phyloP scores from a whole-genome alignment of 495 filamentous ascomycete genomes.

The Penicillium manginii region DNA sequence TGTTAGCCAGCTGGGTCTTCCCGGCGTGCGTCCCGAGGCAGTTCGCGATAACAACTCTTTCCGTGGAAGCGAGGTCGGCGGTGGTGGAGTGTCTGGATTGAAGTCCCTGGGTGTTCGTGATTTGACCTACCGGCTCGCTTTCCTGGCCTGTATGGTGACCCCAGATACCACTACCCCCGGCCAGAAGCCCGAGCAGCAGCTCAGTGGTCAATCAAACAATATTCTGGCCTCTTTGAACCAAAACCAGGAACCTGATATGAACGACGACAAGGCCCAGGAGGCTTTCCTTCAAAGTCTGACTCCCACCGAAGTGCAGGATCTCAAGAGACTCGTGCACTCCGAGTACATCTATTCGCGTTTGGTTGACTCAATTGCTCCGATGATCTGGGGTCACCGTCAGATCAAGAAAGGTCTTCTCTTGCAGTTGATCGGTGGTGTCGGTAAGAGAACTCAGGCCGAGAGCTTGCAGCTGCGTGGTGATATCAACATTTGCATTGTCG shows the following conservation, averaged over 20 bases:
- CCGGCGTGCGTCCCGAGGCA: slow-evolving; percentile 83
- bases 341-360: slow-evolving; percentile 94
- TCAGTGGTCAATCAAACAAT: slow-evolving; percentile 73
- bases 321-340: slow-evolving; percentile 90
- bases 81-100: slow-evolving; percentile 82
- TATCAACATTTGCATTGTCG: slow-evolving; percentile 98
- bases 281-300: slow-evolving; percentile 84
- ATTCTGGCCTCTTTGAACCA: slow-evolving; percentile 83
- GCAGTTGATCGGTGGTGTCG: slow-evolving; percentile 90
- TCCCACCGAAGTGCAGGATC: slow-evolving; percentile 82
- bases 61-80: slow-evolving; percentile 77
- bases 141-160: slow-evolving; percentile 95
- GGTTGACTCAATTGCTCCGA: slow-evolving; percentile 93
- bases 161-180: slow-evolving; percentile 83
- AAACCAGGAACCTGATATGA: slow-evolving; percentile 63
- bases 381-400: slow-evolving; percentile 95
- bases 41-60: slow-evolving; percentile 78
- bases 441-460: slow-evolving; percentile 81
- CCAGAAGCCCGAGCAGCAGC: slow-evolving; percentile 64
- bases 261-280: slow-evolving; percentile 84
- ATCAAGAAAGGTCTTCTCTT: slow-evolving; percentile 97
- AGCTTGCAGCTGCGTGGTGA: slow-evolving; percentile 94
- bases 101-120: slow-evolving; percentile 94
- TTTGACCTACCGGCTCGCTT: slow-evolving; percentile 95
- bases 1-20: slow-evolving; percentile 91